Conservation (phyloP, 768 basidiomycete species). For the Lentinula sp. region DNA sequence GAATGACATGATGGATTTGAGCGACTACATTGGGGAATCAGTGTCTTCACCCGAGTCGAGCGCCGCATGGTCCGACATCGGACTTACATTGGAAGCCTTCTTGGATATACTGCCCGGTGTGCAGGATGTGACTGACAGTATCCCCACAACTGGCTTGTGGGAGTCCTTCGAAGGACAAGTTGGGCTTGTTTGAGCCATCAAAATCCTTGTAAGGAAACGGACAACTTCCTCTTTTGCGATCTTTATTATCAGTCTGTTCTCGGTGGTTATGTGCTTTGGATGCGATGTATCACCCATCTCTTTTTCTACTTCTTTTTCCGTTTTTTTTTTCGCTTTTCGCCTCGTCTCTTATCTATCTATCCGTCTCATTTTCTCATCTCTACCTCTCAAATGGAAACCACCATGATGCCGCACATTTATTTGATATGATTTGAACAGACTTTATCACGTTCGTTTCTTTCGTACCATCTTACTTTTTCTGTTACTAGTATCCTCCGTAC, state of each 20-base stretch:
- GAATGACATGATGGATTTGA: constrained; percentile 1
- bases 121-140: neutral
- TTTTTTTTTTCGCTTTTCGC: constrained; percentile 4
- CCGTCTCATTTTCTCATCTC: constrained; percentile 9
- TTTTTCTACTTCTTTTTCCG: neutral
- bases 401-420: neutral
- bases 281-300: constrained; percentile 1
- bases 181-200: neutral
- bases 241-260: constrained; percentile 7
- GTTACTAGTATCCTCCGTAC: neutral
- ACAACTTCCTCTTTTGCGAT: constrained; percentile 5
- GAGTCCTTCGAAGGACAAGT: constrained; percentile 1
- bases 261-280: neutral
- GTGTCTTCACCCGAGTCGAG: neutral
- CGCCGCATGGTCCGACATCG: constrained; percentile 3
- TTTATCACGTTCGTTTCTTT: neutral
- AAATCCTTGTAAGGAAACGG: neutral
- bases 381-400: neutral
- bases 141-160: neutral
- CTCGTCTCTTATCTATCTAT: constrained; percentile 13
- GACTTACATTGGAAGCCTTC: constrained; percentile 4
- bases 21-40: constrained; percentile 2
- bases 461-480: neutral
- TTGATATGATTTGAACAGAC: neutral
- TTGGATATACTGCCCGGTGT: constrained; percentile 3